phyloP scores from a whole-genome alignment of 176 grass and related monocot genomes.

The Puccinellia tenuiflora region DNA sequence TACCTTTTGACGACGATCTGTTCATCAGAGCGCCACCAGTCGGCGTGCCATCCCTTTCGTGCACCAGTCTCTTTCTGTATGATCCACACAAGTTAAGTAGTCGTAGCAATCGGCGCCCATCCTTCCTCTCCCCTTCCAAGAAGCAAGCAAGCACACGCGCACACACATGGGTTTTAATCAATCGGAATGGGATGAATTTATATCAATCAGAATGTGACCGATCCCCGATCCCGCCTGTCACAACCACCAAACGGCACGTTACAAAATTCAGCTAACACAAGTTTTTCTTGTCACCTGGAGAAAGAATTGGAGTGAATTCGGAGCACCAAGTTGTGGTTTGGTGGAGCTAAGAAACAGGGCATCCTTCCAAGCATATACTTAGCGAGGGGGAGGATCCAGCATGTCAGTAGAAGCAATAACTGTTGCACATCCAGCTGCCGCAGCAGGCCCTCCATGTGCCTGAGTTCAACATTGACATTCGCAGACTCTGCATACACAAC shows the following conservation, averaged over 20 bases:
- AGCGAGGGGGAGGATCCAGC: background rate
- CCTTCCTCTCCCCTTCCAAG: no score
- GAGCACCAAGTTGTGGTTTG: background rate
- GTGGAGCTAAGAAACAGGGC: background rate
- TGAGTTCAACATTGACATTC: background rate
- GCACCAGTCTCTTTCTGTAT: background rate
- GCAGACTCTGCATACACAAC: background rate
- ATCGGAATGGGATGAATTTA: background rate
- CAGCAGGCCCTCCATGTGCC: background rate
- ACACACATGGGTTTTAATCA: background rate
- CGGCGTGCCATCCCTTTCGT: no score
- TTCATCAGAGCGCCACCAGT: background rate
- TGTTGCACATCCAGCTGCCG: no score
- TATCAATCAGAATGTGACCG: background rate
- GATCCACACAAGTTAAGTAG: background rate
- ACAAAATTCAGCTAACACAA: background rate
- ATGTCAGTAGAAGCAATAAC: no score
- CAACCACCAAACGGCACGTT: background rate
- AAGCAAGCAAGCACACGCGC: background rate
- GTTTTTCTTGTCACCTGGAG: background rate
- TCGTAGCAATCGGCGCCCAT: background rate
- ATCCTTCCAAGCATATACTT: background rate
- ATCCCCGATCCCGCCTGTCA: background rate
- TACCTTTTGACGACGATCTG: background rate
- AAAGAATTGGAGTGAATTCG: background rate